Percentiles rank a stretch among this genome's conserved stretches.
Conservation (phyloP, 192 early-diverging fungal genomes). For the Dissophora ornata region DNA sequence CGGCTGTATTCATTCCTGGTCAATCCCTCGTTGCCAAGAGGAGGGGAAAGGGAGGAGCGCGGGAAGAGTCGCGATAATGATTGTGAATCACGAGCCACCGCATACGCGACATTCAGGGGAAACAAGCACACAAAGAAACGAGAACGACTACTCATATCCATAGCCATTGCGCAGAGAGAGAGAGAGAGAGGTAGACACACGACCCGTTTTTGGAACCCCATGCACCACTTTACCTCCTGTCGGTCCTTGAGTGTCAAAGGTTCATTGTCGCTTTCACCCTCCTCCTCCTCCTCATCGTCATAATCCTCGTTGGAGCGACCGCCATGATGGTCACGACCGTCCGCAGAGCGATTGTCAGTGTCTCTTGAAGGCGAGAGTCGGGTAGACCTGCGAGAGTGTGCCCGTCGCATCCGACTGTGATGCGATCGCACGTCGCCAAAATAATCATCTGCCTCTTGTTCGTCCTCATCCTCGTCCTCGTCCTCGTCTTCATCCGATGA, state of each 20-base stretch:
- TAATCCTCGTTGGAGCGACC: slow-evolving; percentile 10
- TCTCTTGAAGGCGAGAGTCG: slow-evolving; percentile 12
- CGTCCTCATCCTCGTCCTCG: slow-evolving; percentile 10
- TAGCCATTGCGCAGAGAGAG: slow-evolving; percentile 1
- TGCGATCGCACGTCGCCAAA: slow-evolving; percentile 24
- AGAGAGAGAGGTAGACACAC: neutral
- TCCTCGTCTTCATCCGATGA: slow-evolving; percentile 35
- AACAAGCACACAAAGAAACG: too few species aligned
- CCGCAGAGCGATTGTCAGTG: slow-evolving; percentile 19
- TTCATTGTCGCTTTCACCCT: slow-evolving; percentile 28
- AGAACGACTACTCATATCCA: neutral
- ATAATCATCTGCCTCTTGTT: slow-evolving; percentile 28
- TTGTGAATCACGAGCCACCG: too few species aligned
- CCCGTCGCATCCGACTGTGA: slow-evolving; percentile 28
- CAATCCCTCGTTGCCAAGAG: too few species aligned
- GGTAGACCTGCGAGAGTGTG: slow-evolving; percentile 20
- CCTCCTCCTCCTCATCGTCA: slow-evolving; percentile 23
- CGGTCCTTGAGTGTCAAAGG: slow-evolving; percentile 48
- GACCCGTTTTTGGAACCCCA: neutral
- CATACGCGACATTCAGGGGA: too few species aligned
- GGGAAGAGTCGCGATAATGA: too few species aligned
- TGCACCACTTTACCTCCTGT: slow-evolving; percentile 41
- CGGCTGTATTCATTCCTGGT: too few species aligned
- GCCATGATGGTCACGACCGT: slow-evolving; percentile 26
- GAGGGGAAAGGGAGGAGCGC: too few species aligned